phyloP scores from a whole-genome alignment of 208 protist species.

The Vickermania spadyakhi region DNA sequence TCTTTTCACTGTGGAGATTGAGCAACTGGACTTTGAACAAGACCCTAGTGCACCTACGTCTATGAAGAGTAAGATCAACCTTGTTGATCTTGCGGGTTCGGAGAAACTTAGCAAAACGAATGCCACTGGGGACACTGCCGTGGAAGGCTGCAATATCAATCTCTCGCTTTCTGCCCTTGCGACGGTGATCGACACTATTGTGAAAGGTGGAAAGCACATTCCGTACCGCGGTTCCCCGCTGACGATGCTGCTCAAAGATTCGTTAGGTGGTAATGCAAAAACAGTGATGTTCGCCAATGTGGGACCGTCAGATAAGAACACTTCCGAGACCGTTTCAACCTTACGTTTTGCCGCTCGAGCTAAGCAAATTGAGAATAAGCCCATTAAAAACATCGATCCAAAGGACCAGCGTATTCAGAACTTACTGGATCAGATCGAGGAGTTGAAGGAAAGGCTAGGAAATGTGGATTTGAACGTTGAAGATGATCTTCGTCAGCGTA shows the following conservation, averaged over 20 bases:
- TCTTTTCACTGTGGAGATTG: constrained; percentile 85
- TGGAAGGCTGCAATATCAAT: constrained; percentile 94
- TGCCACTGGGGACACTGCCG: constrained; percentile 87
- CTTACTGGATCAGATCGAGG: constrained; percentile 81
- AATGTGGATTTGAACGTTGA: constrained; percentile 88
- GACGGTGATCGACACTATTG: constrained; percentile 88
- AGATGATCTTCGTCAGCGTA: constrained; percentile 78
- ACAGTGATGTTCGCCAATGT: constrained; percentile 92
- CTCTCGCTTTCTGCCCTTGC: constrained; percentile 88
- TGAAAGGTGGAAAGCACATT: constrained; percentile 85
- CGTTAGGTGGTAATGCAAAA: constrained; percentile 83
- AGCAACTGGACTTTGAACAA: constrained; percentile 83
- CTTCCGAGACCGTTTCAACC: constrained; percentile 85
- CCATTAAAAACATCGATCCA: constrained; percentile 89
- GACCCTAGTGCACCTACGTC: constrained; percentile 72
- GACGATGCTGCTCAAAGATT: constrained; percentile 92
- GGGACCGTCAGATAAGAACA: constrained; percentile 75
- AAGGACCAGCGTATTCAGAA: constrained; percentile 86
- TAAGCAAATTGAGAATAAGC: constrained; percentile 95
- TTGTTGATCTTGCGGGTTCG: constrained; percentile 93
- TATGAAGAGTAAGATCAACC: constrained; percentile 88
- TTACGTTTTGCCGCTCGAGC: constrained; percentile 81
- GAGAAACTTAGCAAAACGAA: constrained; percentile 92
- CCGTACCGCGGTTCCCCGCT: constrained; percentile 86
- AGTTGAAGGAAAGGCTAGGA: constrained; percentile 76